Conservation (phyloP, 495 filamentous ascomycete species). For the Hamigera avellanea region DNA sequence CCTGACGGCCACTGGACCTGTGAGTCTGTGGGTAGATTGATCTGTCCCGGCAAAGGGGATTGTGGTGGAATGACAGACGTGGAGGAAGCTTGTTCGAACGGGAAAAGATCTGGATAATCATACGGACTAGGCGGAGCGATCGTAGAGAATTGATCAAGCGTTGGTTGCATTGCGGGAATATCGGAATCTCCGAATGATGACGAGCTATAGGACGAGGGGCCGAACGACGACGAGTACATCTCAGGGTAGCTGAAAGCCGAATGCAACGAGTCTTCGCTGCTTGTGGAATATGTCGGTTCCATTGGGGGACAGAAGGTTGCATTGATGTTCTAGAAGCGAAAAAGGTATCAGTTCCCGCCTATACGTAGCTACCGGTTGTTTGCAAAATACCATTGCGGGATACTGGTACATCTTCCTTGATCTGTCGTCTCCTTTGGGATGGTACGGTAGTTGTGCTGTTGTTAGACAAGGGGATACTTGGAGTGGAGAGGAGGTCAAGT, state of each 20-base stretch:
- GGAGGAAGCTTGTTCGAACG: background rate
- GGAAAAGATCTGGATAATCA: background rate
- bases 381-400: constrained; percentile 14
- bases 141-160: background rate
- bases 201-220: too few species aligned
- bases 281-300: constrained; percentile 12
- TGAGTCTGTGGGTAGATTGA: background rate
- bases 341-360: constrained; percentile 1
- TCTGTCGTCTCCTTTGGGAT: background rate
- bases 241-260: constrained; percentile 18
- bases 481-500: too few species aligned
- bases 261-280: constrained; percentile 14
- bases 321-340: constrained; percentile 7
- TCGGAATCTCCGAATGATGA: constrained; percentile 18
- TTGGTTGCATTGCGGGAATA: background rate
- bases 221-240: constrained; percentile 18
- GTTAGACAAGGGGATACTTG: too few species aligned
- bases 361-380: background rate
- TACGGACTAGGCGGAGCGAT: background rate
- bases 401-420: constrained; percentile 10
- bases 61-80: background rate
- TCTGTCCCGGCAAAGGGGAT: background rate
- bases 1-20: background rate
- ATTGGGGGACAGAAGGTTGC: constrained; percentile 12
- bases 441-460: too few species aligned